Percentiles rank a stretch among this genome's conserved stretches.
These are phyloP conservation scores for Calonectria pauciramosa DNA, from an alignment of 2,329 filamentous ascomycete genomes.

Conservation along the genomic window DNA sequence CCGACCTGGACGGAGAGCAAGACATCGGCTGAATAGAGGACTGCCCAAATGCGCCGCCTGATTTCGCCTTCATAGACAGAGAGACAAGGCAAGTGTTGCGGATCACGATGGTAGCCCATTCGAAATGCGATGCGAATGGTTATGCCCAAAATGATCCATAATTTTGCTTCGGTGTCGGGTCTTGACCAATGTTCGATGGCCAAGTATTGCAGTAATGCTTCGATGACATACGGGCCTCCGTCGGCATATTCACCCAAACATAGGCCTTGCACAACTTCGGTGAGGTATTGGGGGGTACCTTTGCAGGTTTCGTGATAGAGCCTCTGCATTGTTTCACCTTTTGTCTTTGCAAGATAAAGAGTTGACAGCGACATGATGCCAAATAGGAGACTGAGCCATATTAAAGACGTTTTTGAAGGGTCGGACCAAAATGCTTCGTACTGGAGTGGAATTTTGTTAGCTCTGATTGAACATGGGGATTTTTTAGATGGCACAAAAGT, in stretches of 20 bases:
- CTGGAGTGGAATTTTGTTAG: background rate
- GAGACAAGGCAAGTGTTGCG: background rate
- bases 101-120: conserved; percentile 5
- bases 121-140: background rate
- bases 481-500: too few relatives aligned
- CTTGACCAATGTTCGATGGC: background rate
- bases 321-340: background rate
- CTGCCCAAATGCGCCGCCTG: background rate
- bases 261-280: background rate
- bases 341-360: background rate
- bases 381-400: background rate
- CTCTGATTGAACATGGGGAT: background rate
- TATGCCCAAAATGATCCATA: background rate
- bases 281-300: background rate
- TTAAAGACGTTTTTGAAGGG: background rate
- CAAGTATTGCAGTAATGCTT: conserved; percentile 7
- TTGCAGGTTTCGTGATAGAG: background rate
- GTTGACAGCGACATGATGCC: background rate
- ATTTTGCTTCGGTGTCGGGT: background rate
- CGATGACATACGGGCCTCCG: background rate
- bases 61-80: background rate
- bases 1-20: background rate
- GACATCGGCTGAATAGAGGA: background rate
- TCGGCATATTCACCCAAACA: background rate
- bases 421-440: background rate